These are phyloP conservation scores for Rostrohypoxylon terebratum DNA, from an alignment of 495 filamentous ascomycete genomes.

Conservation along the genomic window DNA sequence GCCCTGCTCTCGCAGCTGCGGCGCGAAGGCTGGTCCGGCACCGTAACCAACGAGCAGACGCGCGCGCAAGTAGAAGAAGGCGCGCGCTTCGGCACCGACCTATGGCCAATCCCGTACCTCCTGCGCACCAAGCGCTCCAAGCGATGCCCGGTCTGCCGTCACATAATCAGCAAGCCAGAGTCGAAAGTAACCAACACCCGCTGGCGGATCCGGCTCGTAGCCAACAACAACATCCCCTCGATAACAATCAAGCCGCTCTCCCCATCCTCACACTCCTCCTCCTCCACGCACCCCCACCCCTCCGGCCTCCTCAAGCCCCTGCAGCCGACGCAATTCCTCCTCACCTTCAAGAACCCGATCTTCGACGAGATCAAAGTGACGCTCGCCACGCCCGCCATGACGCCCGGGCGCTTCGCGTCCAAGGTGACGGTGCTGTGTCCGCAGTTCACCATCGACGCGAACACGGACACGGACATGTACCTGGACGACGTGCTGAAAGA, in stretches of 20 bases:
- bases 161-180: constrained; percentile 97
- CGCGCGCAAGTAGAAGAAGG: constrained; percentile 65
- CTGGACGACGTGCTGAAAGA: constrained; percentile 90
- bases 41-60: constrained; percentile 52
- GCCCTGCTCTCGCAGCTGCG: constrained; percentile 60
- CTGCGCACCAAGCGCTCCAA: constrained; percentile 93
- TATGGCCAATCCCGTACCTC: constrained; percentile 82
- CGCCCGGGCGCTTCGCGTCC: constrained; percentile 79
- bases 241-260: constrained; percentile 75
- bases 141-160: constrained; percentile 89
- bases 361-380: constrained; percentile 90
- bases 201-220: constrained; percentile 89
- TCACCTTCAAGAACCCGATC: constrained; percentile 92
- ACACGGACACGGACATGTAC: constrained; percentile 76
- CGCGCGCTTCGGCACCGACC: constrained; percentile 68
- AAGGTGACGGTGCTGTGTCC: constrained; percentile 94
- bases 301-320: constrained; percentile 67
- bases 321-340: constrained; percentile 80
- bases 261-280: constrained; percentile 48
- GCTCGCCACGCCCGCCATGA: constrained; percentile 83
- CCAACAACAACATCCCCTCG: constrained; percentile 87
- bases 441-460: constrained; percentile 93
- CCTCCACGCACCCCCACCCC: constrained; percentile 5
- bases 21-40: constrained; percentile 56
- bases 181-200: constrained; percentile 84